Base-by-base conservation (phyloP, 1,139 yeast species). In the Kurtzmaniella quercitrusa region DNA sequence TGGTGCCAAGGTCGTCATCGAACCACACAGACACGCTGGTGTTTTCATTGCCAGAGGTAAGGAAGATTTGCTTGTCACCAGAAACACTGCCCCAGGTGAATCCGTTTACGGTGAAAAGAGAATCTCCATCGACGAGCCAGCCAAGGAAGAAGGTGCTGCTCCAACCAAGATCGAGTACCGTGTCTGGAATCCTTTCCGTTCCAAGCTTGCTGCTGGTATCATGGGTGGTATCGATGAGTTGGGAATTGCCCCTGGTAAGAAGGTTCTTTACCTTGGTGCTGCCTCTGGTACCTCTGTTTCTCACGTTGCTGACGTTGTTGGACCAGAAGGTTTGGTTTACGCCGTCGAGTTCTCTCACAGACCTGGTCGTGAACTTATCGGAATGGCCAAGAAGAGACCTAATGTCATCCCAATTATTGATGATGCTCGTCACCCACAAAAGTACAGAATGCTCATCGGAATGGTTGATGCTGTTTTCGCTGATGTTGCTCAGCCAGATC, bases 381-480 rank as follows among this genome's bases (percentile, higher is more conserved):
- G 95, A 63, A 93, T 93, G 98, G 98, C 98, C 67, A 93, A 93
- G 82, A 93, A 93, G 94, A 88, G 98, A 82, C 98, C 98, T 55
- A 93, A 93, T 66, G 95, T 93, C 47, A 88, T 94, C 56, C 98
- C 98, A 62, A 93, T 93, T 69, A 91, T 93, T 68, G 98, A 93
- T 73, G 98, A 93, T 75, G 98, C 98, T 57, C 93, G 98, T 79
- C 98, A 93, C 75, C 98, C 98, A 60, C 98, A 93, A 70, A 93
- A 94, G 73, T 93, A 93, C 84, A 85, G 98, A 78, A 93, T 93
- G 98, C 81, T 93, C 62, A 79, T 93, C 52, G 96, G 97, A 60
- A 93, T 93, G 98, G 98, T 93, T 54, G 98, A 94, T 69, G 89
- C 83, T 63, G 98, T 93, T 51, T 93, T 93, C 62, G 98, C 98